These are phyloP conservation scores for Paraphaeosphaeria sporulosa DNA, from an alignment of 2,329 filamentous ascomycete genomes.

Conservation along the genomic window DNA sequence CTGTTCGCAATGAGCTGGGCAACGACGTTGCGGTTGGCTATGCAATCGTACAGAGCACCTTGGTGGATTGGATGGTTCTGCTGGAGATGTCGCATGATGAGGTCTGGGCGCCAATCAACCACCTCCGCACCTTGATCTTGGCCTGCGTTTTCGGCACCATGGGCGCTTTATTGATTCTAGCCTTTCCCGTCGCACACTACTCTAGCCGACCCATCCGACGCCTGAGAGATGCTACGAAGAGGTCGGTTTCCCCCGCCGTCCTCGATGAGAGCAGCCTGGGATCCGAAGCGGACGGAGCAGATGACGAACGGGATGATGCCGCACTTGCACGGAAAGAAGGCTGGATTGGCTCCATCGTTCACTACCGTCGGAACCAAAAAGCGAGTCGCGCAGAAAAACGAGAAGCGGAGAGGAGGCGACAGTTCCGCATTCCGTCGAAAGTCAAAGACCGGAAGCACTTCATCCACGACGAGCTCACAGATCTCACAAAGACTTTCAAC, in stretches of 20 bases:
- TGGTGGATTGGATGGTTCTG: slow-evolving; percentile 84
- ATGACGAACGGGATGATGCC: slow-evolving; percentile 58
- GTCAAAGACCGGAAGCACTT: slow-evolving; percentile 78
- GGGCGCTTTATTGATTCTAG: slow-evolving; percentile 73
- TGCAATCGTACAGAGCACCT: slow-evolving; percentile 69
- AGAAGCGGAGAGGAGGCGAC: slow-evolving; percentile 54
- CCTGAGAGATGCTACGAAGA: slow-evolving; percentile 76
- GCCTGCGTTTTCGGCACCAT: slow-evolving; percentile 86
- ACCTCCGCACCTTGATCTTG: slow-evolving; percentile 79
- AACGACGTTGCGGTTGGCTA: slow-evolving; percentile 79
- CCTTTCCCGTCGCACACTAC: slow-evolving; percentile 81
- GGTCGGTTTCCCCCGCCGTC: slow-evolving; percentile 72
- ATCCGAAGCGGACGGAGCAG: slow-evolving; percentile 45
- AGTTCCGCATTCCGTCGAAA: slow-evolving; percentile 85
- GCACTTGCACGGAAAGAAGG: slow-evolving; percentile 56
- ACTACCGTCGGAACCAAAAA: slow-evolving; percentile 43
- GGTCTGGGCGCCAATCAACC: slow-evolving; percentile 77
- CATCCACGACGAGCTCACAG: slow-evolving; percentile 84
- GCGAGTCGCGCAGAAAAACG: slow-evolving; percentile 45
- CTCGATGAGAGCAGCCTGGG: slow-evolving; percentile 56
- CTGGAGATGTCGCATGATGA: slow-evolving; percentile 79
- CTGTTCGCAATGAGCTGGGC: slow-evolving; percentile 76
- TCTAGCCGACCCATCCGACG: slow-evolving; percentile 81
- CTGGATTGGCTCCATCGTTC: slow-evolving; percentile 49
- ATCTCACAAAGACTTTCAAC: slow-evolving; percentile 85